Percentiles rank a stretch among this genome's conserved stretches.
Conservation (phyloP, 345 rosid species). For the Salix dunnii region DNA sequence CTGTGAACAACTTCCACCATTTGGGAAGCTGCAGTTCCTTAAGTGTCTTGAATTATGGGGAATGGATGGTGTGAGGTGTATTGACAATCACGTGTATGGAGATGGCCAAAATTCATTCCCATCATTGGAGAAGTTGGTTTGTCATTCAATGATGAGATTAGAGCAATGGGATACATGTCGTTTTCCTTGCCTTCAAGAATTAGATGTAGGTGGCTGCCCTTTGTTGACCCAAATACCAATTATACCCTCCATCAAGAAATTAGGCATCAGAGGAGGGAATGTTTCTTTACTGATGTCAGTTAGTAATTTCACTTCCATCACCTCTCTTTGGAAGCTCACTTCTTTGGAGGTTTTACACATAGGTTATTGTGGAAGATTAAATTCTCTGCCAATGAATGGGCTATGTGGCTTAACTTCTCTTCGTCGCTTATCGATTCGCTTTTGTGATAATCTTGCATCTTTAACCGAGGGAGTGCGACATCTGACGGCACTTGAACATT, state of each 20-base stretch:
- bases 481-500: background rate
- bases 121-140: too few species aligned
- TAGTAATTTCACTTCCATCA: background rate
- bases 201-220: background rate
- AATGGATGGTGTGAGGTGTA: background rate
- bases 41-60: background rate
- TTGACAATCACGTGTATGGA: background rate
- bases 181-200: background rate
- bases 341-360: background rate
- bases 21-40: conserved; percentile 8
- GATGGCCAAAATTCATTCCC: background rate
- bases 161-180: background rate
- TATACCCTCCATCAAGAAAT: background rate
- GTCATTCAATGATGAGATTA: too few species aligned
- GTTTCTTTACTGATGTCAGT: background rate
- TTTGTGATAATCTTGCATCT: background rate
- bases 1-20: conserved; percentile 8
- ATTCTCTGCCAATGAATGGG: background rate
- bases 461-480: background rate
- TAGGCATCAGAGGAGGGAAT: background rate
- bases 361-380: background rate
- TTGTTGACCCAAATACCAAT: background rate
- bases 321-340: background rate
- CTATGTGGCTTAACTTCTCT: background rate
- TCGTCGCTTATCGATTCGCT: background rate